These are phyloP conservation scores for Gnaphalium uliginosum DNA, from an alignment of 129 eudicot genomes.

Conservation along the genomic window DNA sequence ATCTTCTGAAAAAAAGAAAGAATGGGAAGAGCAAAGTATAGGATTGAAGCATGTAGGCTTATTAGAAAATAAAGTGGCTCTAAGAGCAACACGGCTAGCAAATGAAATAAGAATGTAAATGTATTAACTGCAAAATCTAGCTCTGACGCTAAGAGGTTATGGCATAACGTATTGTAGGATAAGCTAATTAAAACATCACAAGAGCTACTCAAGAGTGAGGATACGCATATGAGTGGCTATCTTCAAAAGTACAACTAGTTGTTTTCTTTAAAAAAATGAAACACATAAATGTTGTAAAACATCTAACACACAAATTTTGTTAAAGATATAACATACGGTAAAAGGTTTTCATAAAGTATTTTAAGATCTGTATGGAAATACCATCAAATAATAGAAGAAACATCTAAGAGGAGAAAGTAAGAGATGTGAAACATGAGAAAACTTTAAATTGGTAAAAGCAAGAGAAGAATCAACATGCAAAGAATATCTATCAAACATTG, in stretches of 20 bases:
- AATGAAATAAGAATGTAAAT: background rate
- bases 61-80: background rate
- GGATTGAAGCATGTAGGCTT: too few relatives aligned
- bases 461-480: conserved; percentile 4
- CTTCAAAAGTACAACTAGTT: background rate
- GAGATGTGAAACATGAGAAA: background rate
- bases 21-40: too few relatives aligned
- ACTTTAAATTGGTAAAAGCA: conserved; percentile 7
- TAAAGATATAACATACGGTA: too few relatives aligned
- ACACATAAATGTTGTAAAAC: background rate
- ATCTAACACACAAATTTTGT: background rate
- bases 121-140: conserved; percentile 11
- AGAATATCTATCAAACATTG: conserved; percentile 13
- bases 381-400: background rate
- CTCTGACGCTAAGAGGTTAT: background rate
- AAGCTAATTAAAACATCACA: background rate
- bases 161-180: background rate
- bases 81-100: background rate
- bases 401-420: background rate
- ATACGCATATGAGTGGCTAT: background rate
- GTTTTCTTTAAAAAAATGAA: background rate
- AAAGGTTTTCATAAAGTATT: background rate
- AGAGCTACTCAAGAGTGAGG: background rate
- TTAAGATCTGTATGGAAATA: background rate
- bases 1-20: too few relatives aligned